Conservation (phyloP, 2,329 filamentous ascomycete genomes). For the Balansia obtecta region DNA sequence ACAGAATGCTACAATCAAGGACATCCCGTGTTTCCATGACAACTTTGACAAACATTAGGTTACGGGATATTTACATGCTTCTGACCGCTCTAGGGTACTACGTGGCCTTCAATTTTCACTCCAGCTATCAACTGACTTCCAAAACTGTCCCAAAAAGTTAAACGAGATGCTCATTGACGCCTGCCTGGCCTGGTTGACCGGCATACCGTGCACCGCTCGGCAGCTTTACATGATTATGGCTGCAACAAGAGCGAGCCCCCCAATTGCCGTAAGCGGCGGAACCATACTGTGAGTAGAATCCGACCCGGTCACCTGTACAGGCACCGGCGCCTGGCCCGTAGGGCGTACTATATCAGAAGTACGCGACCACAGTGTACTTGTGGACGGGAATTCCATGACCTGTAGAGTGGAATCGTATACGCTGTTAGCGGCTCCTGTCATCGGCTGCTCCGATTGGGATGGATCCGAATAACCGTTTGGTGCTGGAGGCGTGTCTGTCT, state of each 20-base stretch:
- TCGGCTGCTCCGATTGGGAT: conserved; percentile 1
- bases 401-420: conserved; percentile 5
- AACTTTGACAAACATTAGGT: conserved; percentile 4
- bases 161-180: conserved; percentile 4
- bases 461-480: conserved; percentile 3
- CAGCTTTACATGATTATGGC: conserved; percentile 13
- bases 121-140: conserved; percentile 11
- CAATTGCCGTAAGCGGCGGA: conserved; percentile 12
- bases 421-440: conserved; percentile 6
- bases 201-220: background rate
- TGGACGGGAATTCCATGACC: conserved; percentile 8
- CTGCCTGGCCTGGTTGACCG: background rate
- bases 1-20: too few species aligned
- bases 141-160: conserved; percentile 10
- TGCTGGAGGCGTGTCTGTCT: background rate
- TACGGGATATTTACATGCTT: background rate
- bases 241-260: conserved; percentile 15
- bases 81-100: conserved; percentile 5
- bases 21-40: background rate
- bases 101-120: conserved; percentile 8
- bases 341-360: conserved; percentile 10
- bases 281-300: conserved; percentile 13
- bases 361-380: conserved; percentile 13
- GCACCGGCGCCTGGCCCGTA: conserved; percentile 12
- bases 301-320: conserved; percentile 17